Conservation (phyloP, 306 rosid genomes). For the Corylus avellana region DNA sequence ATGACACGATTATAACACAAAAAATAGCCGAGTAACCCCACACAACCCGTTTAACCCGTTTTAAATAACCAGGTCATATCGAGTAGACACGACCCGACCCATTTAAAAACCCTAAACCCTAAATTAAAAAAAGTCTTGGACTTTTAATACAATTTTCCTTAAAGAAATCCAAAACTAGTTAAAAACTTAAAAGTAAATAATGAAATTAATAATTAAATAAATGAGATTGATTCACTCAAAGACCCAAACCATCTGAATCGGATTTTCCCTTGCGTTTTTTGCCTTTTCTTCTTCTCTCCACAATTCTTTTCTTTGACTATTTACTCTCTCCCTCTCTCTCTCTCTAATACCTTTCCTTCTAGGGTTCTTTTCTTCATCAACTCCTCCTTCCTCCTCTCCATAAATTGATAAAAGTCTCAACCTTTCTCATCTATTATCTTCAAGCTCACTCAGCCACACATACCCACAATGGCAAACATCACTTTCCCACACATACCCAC, state of each 20-base stretch:
- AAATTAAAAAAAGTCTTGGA: no score
- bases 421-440: slow-evolving; percentile 2
- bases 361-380: slow-evolving; percentile 49
- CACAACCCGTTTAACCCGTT: no score
- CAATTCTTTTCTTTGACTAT: slow-evolving; percentile 47
- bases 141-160: no score
- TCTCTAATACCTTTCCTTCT: slow-evolving; percentile 8
- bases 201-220: background rate
- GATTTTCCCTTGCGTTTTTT: slow-evolving; percentile 38
- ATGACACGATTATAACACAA: no score
- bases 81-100: no score
- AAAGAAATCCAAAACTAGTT: background rate
- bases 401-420: background rate
- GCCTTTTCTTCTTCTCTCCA: slow-evolving; percentile 17
- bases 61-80: no score
- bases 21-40: no score
- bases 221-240: slow-evolving; percentile 52
- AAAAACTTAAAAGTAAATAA: background rate
- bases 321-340: slow-evolving; percentile 4
- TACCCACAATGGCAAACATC: slow-evolving; percentile 44
- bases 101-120: no score
- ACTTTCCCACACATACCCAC: slow-evolving; percentile 18
- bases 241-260: slow-evolving; percentile 60
- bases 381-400: slow-evolving; percentile 15
- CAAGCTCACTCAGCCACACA: background rate